A percentile compares a stretch with the other conserved stretches of the same genome.
Conservation (phyloP, 148 eudicot genomes). For the Selenicereus undatus region DNA sequence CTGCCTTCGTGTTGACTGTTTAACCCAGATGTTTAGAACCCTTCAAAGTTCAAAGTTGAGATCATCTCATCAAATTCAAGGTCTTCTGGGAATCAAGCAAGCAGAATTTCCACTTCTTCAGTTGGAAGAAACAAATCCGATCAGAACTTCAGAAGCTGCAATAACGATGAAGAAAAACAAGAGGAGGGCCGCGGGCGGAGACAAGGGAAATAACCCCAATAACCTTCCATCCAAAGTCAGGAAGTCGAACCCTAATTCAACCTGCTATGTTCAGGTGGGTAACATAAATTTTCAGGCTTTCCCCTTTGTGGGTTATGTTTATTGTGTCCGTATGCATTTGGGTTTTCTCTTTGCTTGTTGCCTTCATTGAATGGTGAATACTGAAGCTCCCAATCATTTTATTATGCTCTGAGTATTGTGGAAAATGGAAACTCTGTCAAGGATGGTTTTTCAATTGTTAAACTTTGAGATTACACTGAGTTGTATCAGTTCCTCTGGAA, state of each 20-base stretch:
- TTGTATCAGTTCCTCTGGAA: not conserved
- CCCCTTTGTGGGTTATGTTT: not conserved
- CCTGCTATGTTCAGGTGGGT: slow-evolving; percentile 75
- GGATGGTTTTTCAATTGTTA: too few relatives aligned
- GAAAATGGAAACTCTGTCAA: not conserved
- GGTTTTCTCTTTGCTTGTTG: not conserved
- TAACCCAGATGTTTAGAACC: not conserved
- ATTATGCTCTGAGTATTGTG: not conserved
- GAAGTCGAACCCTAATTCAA: slow-evolving; percentile 74
- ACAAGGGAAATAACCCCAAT: slow-evolving; percentile 47
- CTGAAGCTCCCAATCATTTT: not conserved
- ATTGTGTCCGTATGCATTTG: not conserved
- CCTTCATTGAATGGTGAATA: not conserved
- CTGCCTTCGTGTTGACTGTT: too few relatives aligned
- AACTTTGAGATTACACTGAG: too few relatives aligned
- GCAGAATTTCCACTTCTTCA: not conserved
- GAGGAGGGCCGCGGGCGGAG: slow-evolving; percentile 72
- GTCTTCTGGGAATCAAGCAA: slow-evolving; percentile 19
- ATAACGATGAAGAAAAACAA: slow-evolving; percentile 41
- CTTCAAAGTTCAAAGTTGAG: not conserved
- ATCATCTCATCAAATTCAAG: too few relatives aligned
- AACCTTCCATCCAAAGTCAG: slow-evolving; percentile 50
- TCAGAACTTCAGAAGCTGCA: too few relatives aligned
- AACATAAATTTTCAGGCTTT: not conserved
- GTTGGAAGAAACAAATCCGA: slow-evolving; percentile 12